These are phyloP conservation scores for Rhynchosporium agropyri DNA, from an alignment of 2,329 filamentous ascomycete species.

Conservation along the genomic window DNA sequence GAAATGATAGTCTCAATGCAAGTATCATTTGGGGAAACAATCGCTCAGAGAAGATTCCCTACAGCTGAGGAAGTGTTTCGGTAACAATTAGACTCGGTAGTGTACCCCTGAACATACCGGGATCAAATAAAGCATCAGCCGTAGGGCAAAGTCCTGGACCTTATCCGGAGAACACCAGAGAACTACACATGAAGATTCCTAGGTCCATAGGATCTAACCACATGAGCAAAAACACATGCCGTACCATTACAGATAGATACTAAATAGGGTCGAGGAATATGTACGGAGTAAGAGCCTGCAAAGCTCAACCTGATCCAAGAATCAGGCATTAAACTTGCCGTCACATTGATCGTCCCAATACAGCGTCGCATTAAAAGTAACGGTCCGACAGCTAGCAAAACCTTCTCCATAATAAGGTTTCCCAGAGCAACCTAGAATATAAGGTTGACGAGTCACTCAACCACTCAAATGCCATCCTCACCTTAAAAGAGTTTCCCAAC, in stretches of 20 bases:
- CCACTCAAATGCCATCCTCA: slow-evolving; percentile 2
- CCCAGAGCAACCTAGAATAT: not conserved
- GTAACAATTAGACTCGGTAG: not conserved
- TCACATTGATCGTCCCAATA: slow-evolving; percentile 8
- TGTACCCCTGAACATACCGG: slow-evolving; percentile 8
- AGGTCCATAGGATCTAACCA: not conserved
- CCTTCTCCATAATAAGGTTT: slow-evolving; percentile 1
- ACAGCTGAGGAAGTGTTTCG: not conserved
- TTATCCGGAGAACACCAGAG: not conserved
- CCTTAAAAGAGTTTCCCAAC: not conserved
- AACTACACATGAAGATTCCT: not conserved
- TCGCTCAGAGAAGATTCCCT: not conserved
- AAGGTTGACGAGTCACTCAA: slow-evolving; percentile 6
- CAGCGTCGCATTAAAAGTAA: slow-evolving; percentile 8
- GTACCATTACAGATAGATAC: not conserved
- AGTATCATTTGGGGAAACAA: not conserved
- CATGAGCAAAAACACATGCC: too few relatives aligned
- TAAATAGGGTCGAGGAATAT: not conserved
- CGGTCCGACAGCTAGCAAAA: not conserved
- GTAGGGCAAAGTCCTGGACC: slow-evolving; percentile 1
- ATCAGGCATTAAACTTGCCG: not conserved
- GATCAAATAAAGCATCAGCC: slow-evolving; percentile 5
- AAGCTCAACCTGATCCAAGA: too few relatives aligned
- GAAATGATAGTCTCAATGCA: too few relatives aligned
- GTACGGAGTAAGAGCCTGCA: too few relatives aligned